A percentile compares a stretch with the other conserved stretches of the same genome.
Evolutionary conservation across 139 green algal genomes (phyloP).

Genomic region (Closterium sp.): DNA sequence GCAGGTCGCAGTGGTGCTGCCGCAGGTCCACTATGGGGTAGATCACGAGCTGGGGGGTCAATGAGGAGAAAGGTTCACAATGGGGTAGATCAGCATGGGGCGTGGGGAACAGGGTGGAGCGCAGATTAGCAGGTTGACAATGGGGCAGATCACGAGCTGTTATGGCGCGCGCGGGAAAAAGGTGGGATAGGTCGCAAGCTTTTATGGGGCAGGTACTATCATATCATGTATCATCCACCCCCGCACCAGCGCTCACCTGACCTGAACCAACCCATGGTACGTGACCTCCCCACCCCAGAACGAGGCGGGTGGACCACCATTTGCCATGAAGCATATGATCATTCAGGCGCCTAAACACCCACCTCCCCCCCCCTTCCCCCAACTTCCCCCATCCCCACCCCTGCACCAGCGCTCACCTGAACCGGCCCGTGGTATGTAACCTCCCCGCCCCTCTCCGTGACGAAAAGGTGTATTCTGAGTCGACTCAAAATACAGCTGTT

Average conservation of each 20-base stretch:
- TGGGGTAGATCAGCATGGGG: slow-evolving; percentile 77
- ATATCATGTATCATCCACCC: no score
- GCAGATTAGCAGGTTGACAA: no score
- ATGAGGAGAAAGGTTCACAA: no score
- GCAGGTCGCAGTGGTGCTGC: slow-evolving; percentile 64
- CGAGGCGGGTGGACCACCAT: slow-evolving; percentile 58
- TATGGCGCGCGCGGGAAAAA: not conserved
- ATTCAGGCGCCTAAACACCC: slow-evolving; percentile 67
- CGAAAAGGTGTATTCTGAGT: no score
- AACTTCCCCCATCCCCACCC: slow-evolving; percentile 71
- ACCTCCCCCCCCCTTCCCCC: slow-evolving; percentile 38
- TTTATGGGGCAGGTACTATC: not conserved
- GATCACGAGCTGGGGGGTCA: not conserved
- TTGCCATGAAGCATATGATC: slow-evolving; percentile 14
- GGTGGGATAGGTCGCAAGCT: slow-evolving; percentile 56
- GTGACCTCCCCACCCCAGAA: slow-evolving; percentile 79
- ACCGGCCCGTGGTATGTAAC: slow-evolving; percentile 81
- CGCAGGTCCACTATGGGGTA: slow-evolving; percentile 64
- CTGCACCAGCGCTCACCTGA: slow-evolving; percentile 71
- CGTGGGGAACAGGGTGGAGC: no score
- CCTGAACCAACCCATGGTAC: slow-evolving; percentile 79
- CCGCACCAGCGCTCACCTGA: slow-evolving; percentile 48
- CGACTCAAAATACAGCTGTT: no score
- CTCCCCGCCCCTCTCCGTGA: slow-evolving; percentile 75
- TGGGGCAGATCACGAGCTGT: slow-evolving; percentile 57